phyloP scores from a whole-genome alignment of 768 basidiomycete genomes.

The Xerocomus potaroensis region DNA sequence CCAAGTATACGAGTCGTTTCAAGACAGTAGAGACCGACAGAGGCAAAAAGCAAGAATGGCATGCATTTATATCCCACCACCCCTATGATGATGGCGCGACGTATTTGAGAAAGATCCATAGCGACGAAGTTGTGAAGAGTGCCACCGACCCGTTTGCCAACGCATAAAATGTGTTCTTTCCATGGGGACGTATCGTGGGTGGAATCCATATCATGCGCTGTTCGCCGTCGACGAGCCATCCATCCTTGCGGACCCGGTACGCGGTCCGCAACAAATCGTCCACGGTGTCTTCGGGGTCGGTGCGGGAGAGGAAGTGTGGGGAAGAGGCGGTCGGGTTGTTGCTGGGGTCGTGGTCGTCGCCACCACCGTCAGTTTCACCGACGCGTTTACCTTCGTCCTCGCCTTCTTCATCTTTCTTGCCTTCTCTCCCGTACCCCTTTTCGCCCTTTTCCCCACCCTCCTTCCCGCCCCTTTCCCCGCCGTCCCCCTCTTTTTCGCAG shows the following conservation, averaged over 20 bases:
- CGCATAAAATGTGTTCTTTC: neutral
- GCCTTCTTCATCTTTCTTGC: too few species aligned
- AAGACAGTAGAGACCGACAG: too few species aligned
- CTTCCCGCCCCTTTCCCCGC: too few species aligned
- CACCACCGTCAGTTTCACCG: neutral
- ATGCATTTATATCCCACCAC: too few species aligned
- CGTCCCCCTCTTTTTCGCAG: too few species aligned
- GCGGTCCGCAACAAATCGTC: conserved; percentile 6
- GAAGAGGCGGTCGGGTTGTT: too few species aligned
- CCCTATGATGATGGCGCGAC: neutral
- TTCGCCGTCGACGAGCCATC: conserved; percentile 17
- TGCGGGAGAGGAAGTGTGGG: conserved; percentile 8
- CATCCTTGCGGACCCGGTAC: conserved; percentile 14
- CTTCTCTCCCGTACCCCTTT: too few species aligned
- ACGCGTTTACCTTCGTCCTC: too few species aligned
- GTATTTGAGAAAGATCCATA: conserved; percentile 4
- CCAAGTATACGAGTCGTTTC: too few species aligned
- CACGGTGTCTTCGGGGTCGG: conserved; percentile 5
- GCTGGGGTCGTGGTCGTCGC: neutral
- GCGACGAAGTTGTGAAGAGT: neutral
- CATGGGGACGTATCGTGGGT: neutral
- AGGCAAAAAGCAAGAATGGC: too few species aligned
- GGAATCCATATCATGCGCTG: conserved; percentile 4
- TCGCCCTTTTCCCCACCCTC: too few species aligned
- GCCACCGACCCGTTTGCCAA: neutral